Evolutionary conservation across 805 yeast genomes (phyloP), one percentile per base, ranked within the genome.

Genomic region (Saccharomycopsis malanga): DNA sequence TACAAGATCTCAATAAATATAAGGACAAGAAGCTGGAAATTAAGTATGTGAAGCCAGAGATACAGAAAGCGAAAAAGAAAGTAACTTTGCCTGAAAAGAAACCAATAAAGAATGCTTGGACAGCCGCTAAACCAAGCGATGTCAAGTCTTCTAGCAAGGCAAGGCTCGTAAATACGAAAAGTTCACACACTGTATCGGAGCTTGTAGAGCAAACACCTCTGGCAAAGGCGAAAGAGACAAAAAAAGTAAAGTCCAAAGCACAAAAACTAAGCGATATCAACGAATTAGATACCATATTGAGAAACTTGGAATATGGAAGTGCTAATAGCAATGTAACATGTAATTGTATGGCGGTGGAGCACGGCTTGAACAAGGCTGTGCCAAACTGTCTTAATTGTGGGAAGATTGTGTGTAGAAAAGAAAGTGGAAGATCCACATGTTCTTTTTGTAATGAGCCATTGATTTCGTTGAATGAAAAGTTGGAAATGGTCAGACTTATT

Each of bases 311-410:
- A 53, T 53, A 71, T 3, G 58, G 60, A 5, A 52, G 46, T 2
- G 52, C 54, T 48, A 51, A 56, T 15, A 51, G 51, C 20, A 57
- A 58, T 10, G 60, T 68, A 17, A 59, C 57, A 3, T 89, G 98
- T 60, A 76, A 82, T 53, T 89, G 98, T 59, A 85, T 82, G 79
- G 97, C 91, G 1, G 76, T 83, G 0, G 69, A 84, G 50, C 98
- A 93, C 59, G 95, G 96, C 2, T 65, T 93, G 25, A 83, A 87
- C 53, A 94, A 86, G 48, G 74, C 83, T 53, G 93, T 94, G 2
- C 98, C 98, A 1, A 93, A 93, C 61, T 93, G 99, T 58, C 65
- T 93, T 35, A 80, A 83, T 50, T 93, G 99, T 62, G 99, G 99
- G 9, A 86, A 88, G 62, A 86, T 93, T 36, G 86, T 93, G 2